Evolutionary conservation across 1,284 basidiomycete genomes (phyloP), one percentile per base, ranked within the genome.

Genomic region (Mycosarcoma maydis): DNA sequence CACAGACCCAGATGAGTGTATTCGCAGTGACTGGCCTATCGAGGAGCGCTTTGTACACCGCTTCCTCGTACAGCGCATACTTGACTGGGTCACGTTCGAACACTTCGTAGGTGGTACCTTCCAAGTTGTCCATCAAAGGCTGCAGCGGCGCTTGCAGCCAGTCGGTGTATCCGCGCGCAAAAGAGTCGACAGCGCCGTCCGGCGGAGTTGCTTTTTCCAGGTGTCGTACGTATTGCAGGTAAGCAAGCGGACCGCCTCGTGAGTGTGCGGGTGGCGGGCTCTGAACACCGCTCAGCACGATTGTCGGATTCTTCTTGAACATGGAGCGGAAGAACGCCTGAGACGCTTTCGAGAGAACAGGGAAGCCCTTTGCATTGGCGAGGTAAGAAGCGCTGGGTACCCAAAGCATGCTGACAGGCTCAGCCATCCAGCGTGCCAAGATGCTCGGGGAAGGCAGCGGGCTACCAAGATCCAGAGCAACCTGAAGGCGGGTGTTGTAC

Each of bases 71-170:
- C 72, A 92, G 89, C 46, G 87, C 83, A 80, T 99, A 99, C 83
- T 99, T 98, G 69, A 98, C 89, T 0, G 96, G 94, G 84, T 98
- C 96, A 77, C 92, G 89, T 80, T 99, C 96, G 76, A 99, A 99
- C 7, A 92, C 93, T 78, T 98, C 92, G 82, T 99, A 99, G 7
- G 94, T 98, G 54, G 90, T 87, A 73, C 92, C 94, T 77, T 92
- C 92, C 56, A 99, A 84, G 81, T 99, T 94, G 80, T 98, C 94
- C 90, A 96, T 94, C 75, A 99, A 83, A 10, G 96, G 96, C 90
- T 95, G 82, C 52, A 99, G 83, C 0, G 96, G 96, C 9, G 92
- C 92, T 83, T 99, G 96, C 20, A 99, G 84, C 83, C 89, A 97
- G 82, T 99, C 96, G 73, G 92, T 90, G 83, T 98, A 98, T 4